Conservation (phyloP, 352 stramenopile species). For the Bremia lactucae region DNA sequence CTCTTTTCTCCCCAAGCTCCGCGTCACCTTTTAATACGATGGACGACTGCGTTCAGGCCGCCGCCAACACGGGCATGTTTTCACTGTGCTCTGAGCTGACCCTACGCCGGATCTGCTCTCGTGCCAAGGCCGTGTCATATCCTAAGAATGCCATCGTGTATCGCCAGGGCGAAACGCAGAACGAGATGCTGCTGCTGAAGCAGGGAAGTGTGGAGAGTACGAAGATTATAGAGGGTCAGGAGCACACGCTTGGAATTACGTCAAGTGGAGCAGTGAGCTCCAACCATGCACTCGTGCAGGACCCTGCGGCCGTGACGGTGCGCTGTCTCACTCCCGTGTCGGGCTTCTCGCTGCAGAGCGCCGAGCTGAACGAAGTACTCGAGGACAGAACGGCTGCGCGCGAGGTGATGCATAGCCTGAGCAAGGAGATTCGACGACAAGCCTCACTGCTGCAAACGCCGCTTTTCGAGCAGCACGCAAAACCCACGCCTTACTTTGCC, state of each 20-base stretch:
- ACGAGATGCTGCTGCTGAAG: constrained; percentile 66
- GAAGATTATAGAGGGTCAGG: constrained; percentile 77
- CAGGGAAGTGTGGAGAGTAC: constrained; percentile 55
- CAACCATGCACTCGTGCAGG: constrained; percentile 74
- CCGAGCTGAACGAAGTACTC: constrained; percentile 63
- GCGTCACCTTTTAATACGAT: constrained; percentile 11
- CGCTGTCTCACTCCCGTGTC: constrained; percentile 74
- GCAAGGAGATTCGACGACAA: constrained; percentile 83
- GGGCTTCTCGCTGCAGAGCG: constrained; percentile 60
- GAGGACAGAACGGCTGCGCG: constrained; percentile 61
- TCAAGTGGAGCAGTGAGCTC: constrained; percentile 51
- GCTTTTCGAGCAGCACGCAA: constrained; percentile 85
- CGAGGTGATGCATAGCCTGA: constrained; percentile 81
- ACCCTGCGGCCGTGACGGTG: constrained; percentile 65
- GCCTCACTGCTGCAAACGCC: constrained; percentile 80
- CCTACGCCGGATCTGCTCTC: constrained; percentile 67
- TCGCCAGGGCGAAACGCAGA: constrained; percentile 71
- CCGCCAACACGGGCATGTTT: constrained; percentile 69
- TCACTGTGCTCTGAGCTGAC: constrained; percentile 71
- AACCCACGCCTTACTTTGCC: constrained; percentile 84
- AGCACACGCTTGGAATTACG: constrained; percentile 53
- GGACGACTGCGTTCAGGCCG: constrained; percentile 58
- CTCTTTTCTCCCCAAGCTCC: neutral
- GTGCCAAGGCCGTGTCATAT: constrained; percentile 46
- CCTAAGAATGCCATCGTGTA: constrained; percentile 71